A percentile compares a stretch with the other conserved stretches of the same genome.
These are phyloP conservation scores for Moricandia moricandioides DNA, from an alignment of 345 rosid genomes.

Conservation along the genomic window DNA sequence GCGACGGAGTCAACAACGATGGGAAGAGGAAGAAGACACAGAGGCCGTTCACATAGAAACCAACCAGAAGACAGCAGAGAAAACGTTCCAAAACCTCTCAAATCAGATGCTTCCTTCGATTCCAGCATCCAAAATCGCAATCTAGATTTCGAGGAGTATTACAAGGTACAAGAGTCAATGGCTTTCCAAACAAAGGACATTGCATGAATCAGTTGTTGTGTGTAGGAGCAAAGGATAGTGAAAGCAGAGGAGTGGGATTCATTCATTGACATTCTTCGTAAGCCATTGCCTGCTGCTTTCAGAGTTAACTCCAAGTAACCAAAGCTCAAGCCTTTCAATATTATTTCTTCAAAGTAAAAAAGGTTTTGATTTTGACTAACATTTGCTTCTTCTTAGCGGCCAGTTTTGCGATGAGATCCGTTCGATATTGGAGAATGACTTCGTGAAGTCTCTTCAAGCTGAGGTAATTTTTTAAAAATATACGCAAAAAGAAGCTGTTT, in stretches of 20 bases:
- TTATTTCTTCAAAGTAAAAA: not conserved
- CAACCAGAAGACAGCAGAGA: slow-evolving; percentile 63
- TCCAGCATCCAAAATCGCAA: slow-evolving; percentile 40
- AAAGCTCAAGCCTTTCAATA: not conserved
- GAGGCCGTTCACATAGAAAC: slow-evolving; percentile 60
- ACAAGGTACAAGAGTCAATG: slow-evolving; percentile 50
- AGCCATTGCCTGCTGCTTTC: slow-evolving; percentile 94
- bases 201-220: not conserved
- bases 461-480: slow-evolving; percentile 44
- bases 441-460: slow-evolving; percentile 66
- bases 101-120: slow-evolving; percentile 48
- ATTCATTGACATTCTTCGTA: slow-evolving; percentile 66
- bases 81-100: slow-evolving; percentile 59
- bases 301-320: slow-evolving; percentile 78
- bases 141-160: slow-evolving; percentile 75
- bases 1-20: slow-evolving; percentile 23
- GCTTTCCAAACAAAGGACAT: not conserved
- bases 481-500: not conserved
- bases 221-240: slow-evolving; percentile 82
- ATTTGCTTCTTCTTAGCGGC: slow-evolving; percentile 54
- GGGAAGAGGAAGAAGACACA: slow-evolving; percentile 61
- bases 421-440: slow-evolving; percentile 76
- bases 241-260: slow-evolving; percentile 75
- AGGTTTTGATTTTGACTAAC: not conserved
- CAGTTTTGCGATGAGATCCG: slow-evolving; percentile 74